Percentiles rank a stretch among this genome's conserved stretches.
These are phyloP conservation scores for Aspergillus fumigatiaffinis DNA, from an alignment of 2,329 filamentous ascomycete species.

Conservation along the genomic window DNA sequence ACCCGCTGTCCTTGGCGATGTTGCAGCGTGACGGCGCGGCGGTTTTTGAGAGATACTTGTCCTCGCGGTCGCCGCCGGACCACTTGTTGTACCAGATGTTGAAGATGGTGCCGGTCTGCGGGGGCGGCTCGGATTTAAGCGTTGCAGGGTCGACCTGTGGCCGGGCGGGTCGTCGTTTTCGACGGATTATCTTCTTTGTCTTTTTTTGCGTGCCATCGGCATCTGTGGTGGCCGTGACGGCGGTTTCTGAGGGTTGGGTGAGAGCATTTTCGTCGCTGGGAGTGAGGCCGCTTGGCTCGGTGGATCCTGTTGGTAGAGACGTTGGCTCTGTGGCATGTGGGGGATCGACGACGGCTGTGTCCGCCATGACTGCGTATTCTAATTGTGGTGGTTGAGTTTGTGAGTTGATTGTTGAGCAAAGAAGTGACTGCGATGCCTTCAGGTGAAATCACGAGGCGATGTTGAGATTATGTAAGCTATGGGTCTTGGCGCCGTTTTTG, in stretches of 20 bases:
- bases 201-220: conserved; percentile 48
- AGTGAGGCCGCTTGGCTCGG: conserved; percentile 27
- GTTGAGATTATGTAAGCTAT: conserved; percentile 14
- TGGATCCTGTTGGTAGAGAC: conserved; percentile 43
- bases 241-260: conserved; percentile 14
- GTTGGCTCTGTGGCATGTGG: conserved; percentile 49
- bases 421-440: background rate
- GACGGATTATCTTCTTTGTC: conserved; percentile 87
- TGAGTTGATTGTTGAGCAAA: conserved; percentile 4
- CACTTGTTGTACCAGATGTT: conserved; percentile 99
- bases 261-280: conserved; percentile 17
- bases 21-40: conserved; percentile 83
- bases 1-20: conserved; percentile 72
- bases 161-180: conserved; percentile 83
- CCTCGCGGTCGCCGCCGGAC: conserved; percentile 90
- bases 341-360: conserved; percentile 21
- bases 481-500: conserved; percentile 13
- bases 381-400: background rate
- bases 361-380: conserved; percentile 22
- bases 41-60: conserved; percentile 80
- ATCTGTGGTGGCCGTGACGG: conserved; percentile 9
- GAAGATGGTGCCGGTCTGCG: conserved; percentile 91
- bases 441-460: conserved; percentile 5
- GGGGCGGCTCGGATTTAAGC: conserved; percentile 77
- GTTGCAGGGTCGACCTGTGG: conserved; percentile 84